Evolutionary conservation across 192 early-diverging fungal genomes (phyloP), one percentile per base, ranked within the genome.

Genomic region (Coemansia biformis): DNA sequence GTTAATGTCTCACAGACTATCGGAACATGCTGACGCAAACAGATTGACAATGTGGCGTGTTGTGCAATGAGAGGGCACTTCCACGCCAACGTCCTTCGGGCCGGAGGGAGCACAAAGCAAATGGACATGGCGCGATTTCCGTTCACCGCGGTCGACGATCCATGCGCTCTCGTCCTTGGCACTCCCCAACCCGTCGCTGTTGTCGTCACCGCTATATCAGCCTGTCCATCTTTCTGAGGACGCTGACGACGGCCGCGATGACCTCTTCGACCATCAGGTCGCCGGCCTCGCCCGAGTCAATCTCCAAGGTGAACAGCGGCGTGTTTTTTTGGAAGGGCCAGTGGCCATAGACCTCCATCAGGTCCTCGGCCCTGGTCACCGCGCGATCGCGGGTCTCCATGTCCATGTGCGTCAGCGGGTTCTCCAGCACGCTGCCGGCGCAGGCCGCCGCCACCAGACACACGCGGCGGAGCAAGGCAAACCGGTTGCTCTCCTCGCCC

Each of bases 391-490:
- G 74, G 55, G 89, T 81, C 65, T 86, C 82, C 62, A 88, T 88
- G 46, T 83, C 83, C 52, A 98, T 65, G 35, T 84, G 83, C 17
- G 84, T 66, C 42, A 98, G 71, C 9, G 92, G 91, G 65, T 98
- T 96, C 66, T 98, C 95, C 31, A 96, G 59, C n/a, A 98, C 95
- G 51, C 95, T 96, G 12, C 88, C 95, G 3, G 95, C 93, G 52
- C 95, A 96, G 12, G 92, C 90, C 6, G 93, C 90, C 66, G 90
- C 92, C 36, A 94, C 84, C 86, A 94, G 86, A 23, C 86, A 80
- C 18, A 98, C 76, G 0, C 91, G 86, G 38, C 94, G 76, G 24
- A 86, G 73, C 54, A 80, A 64, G 16, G 78, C 66, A 48, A 79
- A 81, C 15, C 78, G 78, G 30, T 19, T 37, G 30, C 37, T 42